Base-by-base conservation (phyloP, 306 rosid genomes). In the Pyrus communis region DNA sequence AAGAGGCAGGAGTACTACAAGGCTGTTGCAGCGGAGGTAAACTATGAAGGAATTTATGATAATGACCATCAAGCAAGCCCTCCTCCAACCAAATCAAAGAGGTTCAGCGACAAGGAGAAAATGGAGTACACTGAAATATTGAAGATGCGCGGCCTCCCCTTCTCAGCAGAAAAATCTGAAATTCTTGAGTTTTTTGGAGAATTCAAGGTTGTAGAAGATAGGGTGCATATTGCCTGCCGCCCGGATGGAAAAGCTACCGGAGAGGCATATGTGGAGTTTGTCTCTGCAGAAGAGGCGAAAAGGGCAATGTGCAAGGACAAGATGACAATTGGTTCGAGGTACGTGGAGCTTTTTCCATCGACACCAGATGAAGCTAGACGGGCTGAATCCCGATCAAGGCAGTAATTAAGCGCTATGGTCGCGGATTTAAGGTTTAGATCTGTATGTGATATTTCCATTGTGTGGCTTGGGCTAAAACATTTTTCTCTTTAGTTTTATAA, bases 161-260 rank as follows among this genome's bases (percentile, higher is more conserved):
- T 89, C 79, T 61, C 82, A 7, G 96, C 78, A 27, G 86, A 85
- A 17, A 92, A 87, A 77, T 69, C 93, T 74, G 89, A 91, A 72
- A 91, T 96, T 66, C 30, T 88, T 35, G 99, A 92, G 1, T 96
- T 96, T 73, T 96, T 96, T 30, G 84, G 80, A 76, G 98, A 91
- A 72, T 96, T 82, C 84, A 84, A 88, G 81, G 86, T 91, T 49
- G 43, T 89, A n/a, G 91, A 92, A 82, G 96, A 91, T 15, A 82
- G 91, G 85, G 75, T 96, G 57, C 98, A 91, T 67, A 88, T 96
- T 82, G 97, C 97, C 11, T 91, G 98, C 79, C 98, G 97, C 54
- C 93, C 98, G 0, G 99, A 96, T 73, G 99, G 99, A 69, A 96
- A 96, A 82, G 98, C 99, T 59, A 96, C 99, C 0, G 99, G 99